These are phyloP conservation scores for Aspergillus spinulosporus DNA, from an alignment of 2,329 filamentous ascomycete species.

Conservation along the genomic window DNA sequence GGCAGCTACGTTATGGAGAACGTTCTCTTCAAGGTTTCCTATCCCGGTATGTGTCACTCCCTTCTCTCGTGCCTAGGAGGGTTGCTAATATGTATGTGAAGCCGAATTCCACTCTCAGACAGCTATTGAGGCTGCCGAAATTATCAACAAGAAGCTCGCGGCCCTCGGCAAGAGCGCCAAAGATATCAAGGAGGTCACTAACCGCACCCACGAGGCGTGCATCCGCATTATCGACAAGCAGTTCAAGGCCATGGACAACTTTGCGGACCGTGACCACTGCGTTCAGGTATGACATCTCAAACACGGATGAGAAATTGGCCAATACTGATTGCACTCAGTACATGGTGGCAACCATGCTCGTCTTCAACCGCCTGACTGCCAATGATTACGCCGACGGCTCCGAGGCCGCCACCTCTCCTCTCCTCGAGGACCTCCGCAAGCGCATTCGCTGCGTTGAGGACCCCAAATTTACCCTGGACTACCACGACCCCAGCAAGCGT, in stretches of 20 bases:
- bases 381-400: constrained; percentile 90
- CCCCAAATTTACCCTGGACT: constrained; percentile 88
- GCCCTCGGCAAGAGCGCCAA: constrained; percentile 83
- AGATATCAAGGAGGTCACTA: constrained; percentile 90
- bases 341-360: constrained; percentile 96
- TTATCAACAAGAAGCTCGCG: constrained; percentile 80
- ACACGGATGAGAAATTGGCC: background rate
- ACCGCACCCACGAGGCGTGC: constrained; percentile 97
- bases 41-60: constrained; percentile 66
- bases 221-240: constrained; percentile 99
- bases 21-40: constrained; percentile 99
- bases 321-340: constrained; percentile 55
- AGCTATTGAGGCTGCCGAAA: constrained; percentile 90
- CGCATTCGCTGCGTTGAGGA: constrained; percentile 97
- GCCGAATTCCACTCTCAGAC: constrained; percentile 99
- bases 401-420: constrained; percentile 84
- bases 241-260: constrained; percentile 99
- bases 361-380: constrained; percentile 89
- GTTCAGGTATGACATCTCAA: constrained; percentile 63
- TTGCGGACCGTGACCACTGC: constrained; percentile 98
- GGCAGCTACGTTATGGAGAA: constrained; percentile 99
- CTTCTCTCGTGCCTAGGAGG: background rate
- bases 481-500: constrained; percentile 89
- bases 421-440: constrained; percentile 88
- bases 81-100: constrained; percentile 23